phyloP scores from a whole-genome alignment of 2,329 filamentous ascomycete species.

The Pseudogymnoascus verrucosus region DNA sequence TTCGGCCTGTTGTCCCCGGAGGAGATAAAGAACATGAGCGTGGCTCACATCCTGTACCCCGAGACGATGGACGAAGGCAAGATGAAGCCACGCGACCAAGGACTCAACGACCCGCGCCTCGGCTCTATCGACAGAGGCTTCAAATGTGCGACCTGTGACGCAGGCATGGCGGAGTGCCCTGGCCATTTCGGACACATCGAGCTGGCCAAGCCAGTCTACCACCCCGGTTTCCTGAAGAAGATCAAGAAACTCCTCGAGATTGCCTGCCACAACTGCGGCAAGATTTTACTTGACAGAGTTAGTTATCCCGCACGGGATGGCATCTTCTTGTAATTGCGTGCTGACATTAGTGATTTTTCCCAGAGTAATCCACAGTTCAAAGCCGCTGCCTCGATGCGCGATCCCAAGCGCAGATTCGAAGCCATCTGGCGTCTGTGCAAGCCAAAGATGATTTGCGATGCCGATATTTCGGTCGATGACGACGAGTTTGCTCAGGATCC shows the following conservation, averaged over 20 bases:
- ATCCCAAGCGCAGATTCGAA: slow-evolving; percentile 92
- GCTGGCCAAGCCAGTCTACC: slow-evolving; percentile 90
- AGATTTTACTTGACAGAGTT: slow-evolving; percentile 96
- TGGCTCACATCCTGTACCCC: slow-evolving; percentile 92
- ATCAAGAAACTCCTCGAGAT: slow-evolving; percentile 99
- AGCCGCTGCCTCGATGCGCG: slow-evolving; percentile 73
- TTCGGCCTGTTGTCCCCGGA: slow-evolving; percentile 96
- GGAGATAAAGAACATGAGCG: slow-evolving; percentile 98
- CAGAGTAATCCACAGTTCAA: slow-evolving; percentile 80
- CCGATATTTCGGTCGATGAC: slow-evolving; percentile 61
- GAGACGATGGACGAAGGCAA: slow-evolving; percentile 98
- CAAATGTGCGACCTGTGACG: slow-evolving; percentile 92
- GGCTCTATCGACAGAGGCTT: slow-evolving; percentile 94
- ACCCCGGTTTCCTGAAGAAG: slow-evolving; percentile 93
- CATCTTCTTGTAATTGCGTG: slow-evolving; percentile 44
- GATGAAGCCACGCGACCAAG: slow-evolving; percentile 80
- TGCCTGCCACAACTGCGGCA: slow-evolving; percentile 98
- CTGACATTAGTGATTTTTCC: slow-evolving; percentile 46
- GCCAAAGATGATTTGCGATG: slow-evolving; percentile 76
- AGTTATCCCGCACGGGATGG: slow-evolving; percentile 60
- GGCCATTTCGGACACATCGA: slow-evolving; percentile 99
- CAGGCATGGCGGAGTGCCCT: slow-evolving; percentile 91
- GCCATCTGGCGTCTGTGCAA: slow-evolving; percentile 89
- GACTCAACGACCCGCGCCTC: slow-evolving; percentile 90
- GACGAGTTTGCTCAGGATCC: slow-evolving; percentile 57